These are phyloP conservation scores for Elaeis guineensis DNA, from an alignment of 176 grass and related monocot species.

Conservation along the genomic window DNA sequence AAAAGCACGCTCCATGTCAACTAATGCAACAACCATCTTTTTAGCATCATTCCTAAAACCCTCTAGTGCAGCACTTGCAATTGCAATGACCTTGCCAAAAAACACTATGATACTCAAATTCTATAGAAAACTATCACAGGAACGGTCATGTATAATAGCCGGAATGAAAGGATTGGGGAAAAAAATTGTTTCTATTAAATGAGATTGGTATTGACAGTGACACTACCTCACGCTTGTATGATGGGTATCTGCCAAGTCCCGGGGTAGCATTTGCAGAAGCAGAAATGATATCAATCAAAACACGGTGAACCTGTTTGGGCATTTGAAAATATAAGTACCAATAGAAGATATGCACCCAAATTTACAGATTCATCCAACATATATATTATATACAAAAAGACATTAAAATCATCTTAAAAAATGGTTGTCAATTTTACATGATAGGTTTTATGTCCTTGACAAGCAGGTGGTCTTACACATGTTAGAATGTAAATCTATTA, in stretches of 20 bases:
- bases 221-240: conserved; percentile 74
- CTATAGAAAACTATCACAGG: too few relatives aligned
- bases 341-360: too few relatives aligned
- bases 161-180: too few relatives aligned
- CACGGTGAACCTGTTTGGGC: conserved; percentile 48
- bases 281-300: conserved; percentile 74
- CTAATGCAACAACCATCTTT: conserved; percentile 74
- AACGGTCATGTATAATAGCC: too few relatives aligned
- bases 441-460: too few relatives aligned
- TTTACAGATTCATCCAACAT: too few relatives aligned
- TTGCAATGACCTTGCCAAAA: conserved; percentile 51
- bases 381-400: too few relatives aligned
- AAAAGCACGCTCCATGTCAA: conserved; percentile 85
- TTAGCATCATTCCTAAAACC: conserved; percentile 67
- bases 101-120: too few relatives aligned
- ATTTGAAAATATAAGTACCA: conserved; percentile 10
- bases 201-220: background rate
- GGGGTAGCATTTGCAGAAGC: conserved; percentile 72
- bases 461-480: too few relatives aligned
- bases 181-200: background rate
- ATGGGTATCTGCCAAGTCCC: conserved; percentile 74
- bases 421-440: too few relatives aligned
- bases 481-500: too few relatives aligned
- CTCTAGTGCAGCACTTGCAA: conserved; percentile 64
- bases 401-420: too few relatives aligned